These are phyloP conservation scores for Cytidiella melzeri DNA, from an alignment of 768 basidiomycete genomes.

Conservation along the genomic window DNA sequence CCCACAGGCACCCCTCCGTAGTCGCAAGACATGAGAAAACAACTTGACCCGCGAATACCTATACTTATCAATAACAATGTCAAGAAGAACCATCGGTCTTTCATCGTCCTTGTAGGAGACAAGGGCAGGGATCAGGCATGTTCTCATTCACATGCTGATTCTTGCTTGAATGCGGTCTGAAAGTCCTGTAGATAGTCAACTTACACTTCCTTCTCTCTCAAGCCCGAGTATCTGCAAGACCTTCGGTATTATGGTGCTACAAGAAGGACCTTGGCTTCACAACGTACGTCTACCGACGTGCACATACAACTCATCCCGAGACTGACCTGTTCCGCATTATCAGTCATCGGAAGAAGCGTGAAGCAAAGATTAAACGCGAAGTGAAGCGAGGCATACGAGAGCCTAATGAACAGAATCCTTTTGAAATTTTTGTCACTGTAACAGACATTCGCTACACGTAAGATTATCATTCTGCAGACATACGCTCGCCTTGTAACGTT, in stretches of 20 bases:
- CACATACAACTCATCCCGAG: not conserved
- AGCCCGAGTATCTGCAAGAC: constrained; percentile 80
- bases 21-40: constrained; percentile 82
- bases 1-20: too few species aligned
- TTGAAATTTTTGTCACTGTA: constrained; percentile 98
- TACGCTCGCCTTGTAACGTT: not conserved
- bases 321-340: too few species aligned
- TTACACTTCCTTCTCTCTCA: constrained; percentile 93
- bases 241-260: constrained; percentile 96
- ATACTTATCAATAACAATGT: constrained; percentile 92
- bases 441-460: constrained; percentile 98
- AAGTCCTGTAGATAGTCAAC: constrained; percentile 67
- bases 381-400: constrained; percentile 92
- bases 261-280: constrained; percentile 98
- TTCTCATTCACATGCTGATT: too few species aligned
- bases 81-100: constrained; percentile 86
- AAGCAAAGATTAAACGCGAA: constrained; percentile 94
- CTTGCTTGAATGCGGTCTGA: not conserved
- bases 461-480: constrained; percentile 24
- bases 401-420: constrained; percentile 92
- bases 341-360: constrained; percentile 94
- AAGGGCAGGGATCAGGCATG: constrained; percentile 84
- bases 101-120: constrained; percentile 96
- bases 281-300: constrained; percentile 43
- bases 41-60: constrained; percentile 89